A percentile compares a stretch with the other conserved stretches of the same genome.
phyloP scores from a whole-genome alignment of 345 rosid species.

The Acer campestre region DNA sequence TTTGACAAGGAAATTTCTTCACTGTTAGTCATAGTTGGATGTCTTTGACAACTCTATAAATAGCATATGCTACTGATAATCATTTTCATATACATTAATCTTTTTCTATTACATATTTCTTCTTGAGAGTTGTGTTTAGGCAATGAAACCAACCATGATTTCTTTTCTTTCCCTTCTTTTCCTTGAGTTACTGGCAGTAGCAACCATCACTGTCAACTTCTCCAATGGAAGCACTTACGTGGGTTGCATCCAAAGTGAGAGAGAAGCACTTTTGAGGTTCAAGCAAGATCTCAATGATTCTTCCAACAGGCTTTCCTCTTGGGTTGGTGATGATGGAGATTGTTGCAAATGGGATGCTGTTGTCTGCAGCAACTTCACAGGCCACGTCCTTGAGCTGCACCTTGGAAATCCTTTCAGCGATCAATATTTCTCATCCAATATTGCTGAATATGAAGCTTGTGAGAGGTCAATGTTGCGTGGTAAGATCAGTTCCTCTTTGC shows the following conservation, averaged over 20 bases:
- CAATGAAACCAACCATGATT: background rate
- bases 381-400: background rate
- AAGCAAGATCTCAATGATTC: background rate
- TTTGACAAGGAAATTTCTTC: too few relatives aligned
- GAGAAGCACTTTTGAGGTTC: conserved; percentile 6
- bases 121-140: too few relatives aligned
- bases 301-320: background rate
- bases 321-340: background rate
- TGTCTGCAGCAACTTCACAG: background rate
- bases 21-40: too few relatives aligned
- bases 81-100: too few relatives aligned
- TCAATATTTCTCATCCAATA: too few relatives aligned
- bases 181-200: background rate
- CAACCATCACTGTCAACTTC: background rate
- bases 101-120: too few relatives aligned
- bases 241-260: background rate
- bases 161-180: background rate
- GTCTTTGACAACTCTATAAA: too few relatives aligned
- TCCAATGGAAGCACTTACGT: background rate
- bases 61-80: too few relatives aligned
- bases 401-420: too few relatives aligned
- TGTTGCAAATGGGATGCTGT: background rate
- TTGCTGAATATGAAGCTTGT: too few relatives aligned
- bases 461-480: too few relatives aligned
- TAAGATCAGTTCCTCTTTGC: too few relatives aligned